A percentile compares a stretch with the other conserved stretches of the same genome.
phyloP scores from a whole-genome alignment of 2,329 filamentous ascomycete species.

The Fusarium temperatum region DNA sequence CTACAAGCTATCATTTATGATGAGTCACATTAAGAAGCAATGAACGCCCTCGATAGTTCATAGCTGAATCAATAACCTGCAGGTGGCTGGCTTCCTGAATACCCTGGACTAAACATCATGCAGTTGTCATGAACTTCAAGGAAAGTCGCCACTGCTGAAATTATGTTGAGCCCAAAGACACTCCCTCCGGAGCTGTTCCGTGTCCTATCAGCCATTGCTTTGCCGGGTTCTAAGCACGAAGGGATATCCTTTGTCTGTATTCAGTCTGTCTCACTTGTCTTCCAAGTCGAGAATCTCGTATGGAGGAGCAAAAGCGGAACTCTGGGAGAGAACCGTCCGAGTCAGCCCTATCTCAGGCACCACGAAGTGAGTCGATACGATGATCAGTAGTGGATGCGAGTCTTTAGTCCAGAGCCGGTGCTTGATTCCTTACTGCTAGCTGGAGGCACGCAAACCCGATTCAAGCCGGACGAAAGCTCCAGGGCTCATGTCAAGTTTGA shows the following conservation, averaged over 20 bases:
- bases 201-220: neutral
- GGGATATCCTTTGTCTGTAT: neutral
- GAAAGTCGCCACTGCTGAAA: neutral
- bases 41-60: neutral
- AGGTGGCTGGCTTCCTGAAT: neutral
- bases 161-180: neutral
- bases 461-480: neutral
- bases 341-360: conserved; percentile 26
- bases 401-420: neutral
- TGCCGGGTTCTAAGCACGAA: neutral
- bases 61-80: neutral
- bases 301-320: neutral
- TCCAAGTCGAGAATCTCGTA: neutral
- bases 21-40: neutral
- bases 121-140: neutral
- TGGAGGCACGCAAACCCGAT: neutral
- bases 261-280: neutral
- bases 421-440: neutral
- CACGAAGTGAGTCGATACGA: neutral
- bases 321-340: neutral
- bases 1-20: conserved; percentile 3
- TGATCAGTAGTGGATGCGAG: neutral
- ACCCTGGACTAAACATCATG: neutral
- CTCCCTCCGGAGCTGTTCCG: neutral
- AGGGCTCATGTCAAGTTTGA: neutral